Evolutionary conservation across 1,284 basidiomycete species (phyloP).

Genomic region (Ceratobasidium theobromae): DNA sequence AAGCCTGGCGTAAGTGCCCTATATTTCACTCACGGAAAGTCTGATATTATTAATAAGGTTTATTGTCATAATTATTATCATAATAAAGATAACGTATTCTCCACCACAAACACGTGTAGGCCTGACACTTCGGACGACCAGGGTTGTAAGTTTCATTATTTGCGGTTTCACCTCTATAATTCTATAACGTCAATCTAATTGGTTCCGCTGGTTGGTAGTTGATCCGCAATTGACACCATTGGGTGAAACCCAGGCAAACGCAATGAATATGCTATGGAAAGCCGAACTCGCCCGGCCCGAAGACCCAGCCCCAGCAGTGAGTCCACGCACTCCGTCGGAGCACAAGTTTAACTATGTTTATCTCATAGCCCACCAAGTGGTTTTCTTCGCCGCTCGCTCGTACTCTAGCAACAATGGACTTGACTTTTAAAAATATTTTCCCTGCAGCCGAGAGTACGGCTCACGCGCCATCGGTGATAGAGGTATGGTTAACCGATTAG

Average conservation of each 20-base stretch:
- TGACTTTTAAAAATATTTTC: constrained; percentile 58
- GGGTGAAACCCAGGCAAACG: constrained; percentile 30
- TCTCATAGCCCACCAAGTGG: constrained; percentile 56
- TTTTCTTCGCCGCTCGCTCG: constrained; percentile 75
- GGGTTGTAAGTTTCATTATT: constrained; percentile 61
- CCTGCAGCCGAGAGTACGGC: constrained; percentile 31
- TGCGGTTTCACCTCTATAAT: neutral
- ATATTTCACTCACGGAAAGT: neutral
- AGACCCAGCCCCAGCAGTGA: constrained; percentile 50
- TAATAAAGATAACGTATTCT: too few species aligned
- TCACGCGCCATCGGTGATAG: too few species aligned
- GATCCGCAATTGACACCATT: constrained; percentile 18
- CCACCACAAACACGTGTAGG: too few species aligned
- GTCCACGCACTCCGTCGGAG: neutral
- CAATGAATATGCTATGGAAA: constrained; percentile 60
- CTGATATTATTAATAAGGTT: too few species aligned
- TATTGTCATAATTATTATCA: too few species aligned
- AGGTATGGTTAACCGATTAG: too few species aligned
- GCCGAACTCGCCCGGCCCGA: constrained; percentile 47
- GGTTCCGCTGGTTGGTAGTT: neutral
- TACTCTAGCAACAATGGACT: constrained; percentile 65
- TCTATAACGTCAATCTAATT: too few species aligned
- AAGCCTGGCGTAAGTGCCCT: constrained; percentile 61
- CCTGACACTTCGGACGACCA: too few species aligned
- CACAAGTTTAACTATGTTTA: neutral